Percentiles rank a stretch among this genome's conserved stretches.
These are phyloP conservation scores for Oenanthe javanica DNA, from an alignment of 140 eudicot genomes.

Conservation along the genomic window DNA sequence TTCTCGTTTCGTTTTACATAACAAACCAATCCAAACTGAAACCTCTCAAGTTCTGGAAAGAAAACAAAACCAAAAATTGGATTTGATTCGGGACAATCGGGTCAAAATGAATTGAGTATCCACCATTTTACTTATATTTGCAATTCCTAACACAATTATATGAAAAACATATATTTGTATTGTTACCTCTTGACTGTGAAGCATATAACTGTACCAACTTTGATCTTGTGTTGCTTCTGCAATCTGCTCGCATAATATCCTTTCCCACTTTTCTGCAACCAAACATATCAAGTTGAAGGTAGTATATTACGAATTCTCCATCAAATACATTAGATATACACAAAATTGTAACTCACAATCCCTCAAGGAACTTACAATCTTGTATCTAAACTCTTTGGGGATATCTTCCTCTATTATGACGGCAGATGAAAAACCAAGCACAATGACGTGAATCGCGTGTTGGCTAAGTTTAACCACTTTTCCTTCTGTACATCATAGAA, in stretches of 20 bases:
- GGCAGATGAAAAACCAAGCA: slow-evolving; percentile 89
- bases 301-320: background rate
- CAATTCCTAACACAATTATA: background rate
- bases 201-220: slow-evolving; percentile 58
- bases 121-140: background rate
- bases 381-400: slow-evolving; percentile 57
- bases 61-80: background rate
- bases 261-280: slow-evolving; percentile 63
- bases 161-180: background rate
- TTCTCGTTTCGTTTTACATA: background rate
- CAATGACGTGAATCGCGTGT: slow-evolving; percentile 64
- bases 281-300: background rate
- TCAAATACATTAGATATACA: background rate
- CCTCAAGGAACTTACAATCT: slow-evolving; percentile 42
- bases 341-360: background rate
- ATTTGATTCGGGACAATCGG: background rate
- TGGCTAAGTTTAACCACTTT: slow-evolving; percentile 65
- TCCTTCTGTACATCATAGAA: slow-evolving; percentile 50
- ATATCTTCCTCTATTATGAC: slow-evolving; percentile 67
- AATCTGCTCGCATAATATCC: slow-evolving; percentile 46
- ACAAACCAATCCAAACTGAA: background rate
- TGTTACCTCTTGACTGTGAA: slow-evolving; percentile 74
- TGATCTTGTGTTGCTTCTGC: slow-evolving; percentile 59
- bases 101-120: background rate
- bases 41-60: background rate